These are phyloP conservation scores for Lepidium sativum DNA, from an alignment of 345 rosid genomes.

Conservation along the genomic window DNA sequence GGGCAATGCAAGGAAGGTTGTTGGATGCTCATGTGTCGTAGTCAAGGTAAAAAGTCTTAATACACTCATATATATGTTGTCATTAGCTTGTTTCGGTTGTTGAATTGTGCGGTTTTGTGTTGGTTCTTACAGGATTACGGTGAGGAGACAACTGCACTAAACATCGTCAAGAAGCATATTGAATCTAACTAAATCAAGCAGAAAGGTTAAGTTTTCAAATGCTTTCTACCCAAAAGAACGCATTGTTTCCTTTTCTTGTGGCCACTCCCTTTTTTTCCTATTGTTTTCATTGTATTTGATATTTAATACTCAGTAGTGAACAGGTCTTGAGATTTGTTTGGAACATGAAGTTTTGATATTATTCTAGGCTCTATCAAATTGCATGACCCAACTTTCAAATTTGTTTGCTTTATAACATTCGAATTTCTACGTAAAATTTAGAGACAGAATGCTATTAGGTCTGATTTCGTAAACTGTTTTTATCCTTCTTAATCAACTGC, in stretches of 20 bases:
- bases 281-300: background rate
- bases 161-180: slow-evolving; percentile 24
- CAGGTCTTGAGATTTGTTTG: slow-evolving; percentile 6
- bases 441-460: too few relatives aligned
- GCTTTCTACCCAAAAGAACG: background rate
- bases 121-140: slow-evolving; percentile 20
- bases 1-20: slow-evolving; percentile 82
- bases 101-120: background rate
- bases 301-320: slow-evolving; percentile 1
- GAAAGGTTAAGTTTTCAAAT: background rate
- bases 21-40: slow-evolving; percentile 77
- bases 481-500: too few relatives aligned
- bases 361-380: background rate
- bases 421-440: background rate
- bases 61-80: background rate
- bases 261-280: background rate
- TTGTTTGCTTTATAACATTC: background rate
- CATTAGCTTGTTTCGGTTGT: background rate
- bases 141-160: slow-evolving; percentile 28
- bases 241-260: background rate
- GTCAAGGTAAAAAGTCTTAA: slow-evolving; percentile 41
- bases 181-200: slow-evolving; percentile 7
- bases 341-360: slow-evolving; percentile 12
- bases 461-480: too few relatives aligned
- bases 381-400: background rate